Base-by-base conservation (phyloP, 108 stramenopile species). In the Nitzschia sp. region DNA sequence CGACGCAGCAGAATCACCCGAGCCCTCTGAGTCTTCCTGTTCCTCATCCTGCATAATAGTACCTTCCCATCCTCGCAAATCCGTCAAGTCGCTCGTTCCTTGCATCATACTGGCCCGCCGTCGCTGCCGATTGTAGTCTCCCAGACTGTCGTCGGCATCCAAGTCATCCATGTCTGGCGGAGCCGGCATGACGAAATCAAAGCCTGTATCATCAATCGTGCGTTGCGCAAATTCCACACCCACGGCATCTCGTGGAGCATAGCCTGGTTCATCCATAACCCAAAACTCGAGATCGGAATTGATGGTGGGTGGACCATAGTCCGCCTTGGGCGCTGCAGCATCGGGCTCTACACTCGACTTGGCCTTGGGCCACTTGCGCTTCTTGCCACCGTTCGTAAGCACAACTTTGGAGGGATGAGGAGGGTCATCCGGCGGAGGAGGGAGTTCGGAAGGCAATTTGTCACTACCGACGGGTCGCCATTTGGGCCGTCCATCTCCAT, bases 201-300 rank as follows among this genome's bases (percentile, higher is more conserved):
- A 66, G 11, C 30, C 48, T 26, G 46, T 60, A 29, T 65, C 48
- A 27, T 57, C 49, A 11, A 69, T 6, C 34, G 76, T 60, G 32
- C 33, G 66, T 0, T 18, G 30, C 13, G 55, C 64, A 42, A 45
- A 59, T 25, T 64, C 64, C 33, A 70, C 35, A 1, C 59, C 63
- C 48, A 21, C 38, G 13, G 62, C 76, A 23, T 66, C 69, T 24
- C 31, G 33, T 19, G 58, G 61, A 18, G 71, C 71, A 64, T 77
- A 54, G 1, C 68, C 68, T 21, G 76, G 76, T 62, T 77, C 69
- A 36, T 77, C 76, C 76, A 77, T 77, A 24, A 77, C 76, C 76
- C 76, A 77, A 33, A 77, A 77, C 33, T 77, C 76, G 63, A 77
- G 38, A 38, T 77, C 76, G 15, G 67, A 49, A 53, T 77, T 68